These are phyloP conservation scores for Lenzites betulinus DNA, from an alignment of 768 basidiomycete genomes.

Conservation along the genomic window DNA sequence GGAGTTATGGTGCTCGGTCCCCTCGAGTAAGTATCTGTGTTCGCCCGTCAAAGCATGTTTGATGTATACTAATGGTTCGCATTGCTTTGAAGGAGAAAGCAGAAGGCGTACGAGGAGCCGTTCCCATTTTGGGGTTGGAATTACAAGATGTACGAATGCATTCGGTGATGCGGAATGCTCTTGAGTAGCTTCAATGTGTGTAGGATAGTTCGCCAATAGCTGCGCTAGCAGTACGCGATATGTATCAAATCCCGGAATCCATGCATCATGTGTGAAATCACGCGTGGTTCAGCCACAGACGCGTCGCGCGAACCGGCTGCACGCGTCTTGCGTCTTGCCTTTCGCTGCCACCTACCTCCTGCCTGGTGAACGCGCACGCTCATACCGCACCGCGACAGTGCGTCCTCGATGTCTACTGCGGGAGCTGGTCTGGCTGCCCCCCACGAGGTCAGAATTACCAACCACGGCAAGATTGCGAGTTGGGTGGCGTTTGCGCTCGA, in stretches of 20 bases:
- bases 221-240: no score
- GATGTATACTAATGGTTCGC: background rate
- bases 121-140: constrained; percentile 66
- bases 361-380: background rate
- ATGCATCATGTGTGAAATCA: no score
- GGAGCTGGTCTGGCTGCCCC: constrained; percentile 15
- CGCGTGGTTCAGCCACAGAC: constrained; percentile 3
- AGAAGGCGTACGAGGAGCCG: constrained; percentile 58
- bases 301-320: background rate
- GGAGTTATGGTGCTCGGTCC: constrained; percentile 89
- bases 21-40: constrained; percentile 57
- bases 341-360: background rate
- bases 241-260: no score
- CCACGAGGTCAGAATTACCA: constrained; percentile 41
- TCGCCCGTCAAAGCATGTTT: background rate
- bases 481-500: constrained; percentile 42
- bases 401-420: background rate
- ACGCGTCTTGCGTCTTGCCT: background rate
- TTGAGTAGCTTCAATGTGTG: background rate
- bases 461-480: constrained; percentile 36
- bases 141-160: constrained; percentile 78
- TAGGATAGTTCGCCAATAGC: background rate
- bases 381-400: background rate
- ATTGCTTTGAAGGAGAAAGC: background rate
- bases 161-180: constrained; percentile 48